Evolutionary conservation across 345 rosid species (phyloP), one percentile per base, ranked within the genome.

Genomic region (Hibiscus tridactylites): DNA sequence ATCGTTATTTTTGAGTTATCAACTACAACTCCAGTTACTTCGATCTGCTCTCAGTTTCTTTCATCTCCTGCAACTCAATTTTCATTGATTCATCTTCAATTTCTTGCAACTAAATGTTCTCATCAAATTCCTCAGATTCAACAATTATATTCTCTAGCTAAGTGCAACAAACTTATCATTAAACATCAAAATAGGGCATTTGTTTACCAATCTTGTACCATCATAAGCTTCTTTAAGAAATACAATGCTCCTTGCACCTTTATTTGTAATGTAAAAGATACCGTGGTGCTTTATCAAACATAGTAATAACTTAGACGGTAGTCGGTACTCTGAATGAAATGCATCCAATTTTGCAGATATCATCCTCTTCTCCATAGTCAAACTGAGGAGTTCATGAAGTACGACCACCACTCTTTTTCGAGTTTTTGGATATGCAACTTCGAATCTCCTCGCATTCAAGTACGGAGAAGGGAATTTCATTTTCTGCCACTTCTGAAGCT

Each of bases 381-480:
- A 87, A 73, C 94, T 87, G 26, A 92, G 89, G 52, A 95, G 88
- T 75, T 95, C 99, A 76, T 95, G 99, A 82, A 92, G 94, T 79
- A 92, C 86, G 13, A 87, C 98, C 59, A 86, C 96, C 52, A 86
- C 87, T 71, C 99, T 78, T 75, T 95, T 92, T 70, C 92, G 83
- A 70, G 96, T 86, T 75, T 85, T 90, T 15, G 87, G 91, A 79
- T 92, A 92, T 33, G 86, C 83, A n/a, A 74, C 56, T 26, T 95
- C 96, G 64, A 89, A 88, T 79, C 92, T 90, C 81, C 91, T 86
- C 0, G 91, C 89, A 33, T 90, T 89, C 79, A 88, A 83, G 70
- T 90, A 95, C 3, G 99, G 99, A 73, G 98, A 94, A 71, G 98
- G 96, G 76, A 94, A 88, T n/a, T 94, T 93, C 96, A 87, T 73